Evolutionary conservation across 2,329 filamentous ascomycete species (phyloP), one percentile per base, ranked within the genome.

Genomic region (Claviceps africana): DNA sequence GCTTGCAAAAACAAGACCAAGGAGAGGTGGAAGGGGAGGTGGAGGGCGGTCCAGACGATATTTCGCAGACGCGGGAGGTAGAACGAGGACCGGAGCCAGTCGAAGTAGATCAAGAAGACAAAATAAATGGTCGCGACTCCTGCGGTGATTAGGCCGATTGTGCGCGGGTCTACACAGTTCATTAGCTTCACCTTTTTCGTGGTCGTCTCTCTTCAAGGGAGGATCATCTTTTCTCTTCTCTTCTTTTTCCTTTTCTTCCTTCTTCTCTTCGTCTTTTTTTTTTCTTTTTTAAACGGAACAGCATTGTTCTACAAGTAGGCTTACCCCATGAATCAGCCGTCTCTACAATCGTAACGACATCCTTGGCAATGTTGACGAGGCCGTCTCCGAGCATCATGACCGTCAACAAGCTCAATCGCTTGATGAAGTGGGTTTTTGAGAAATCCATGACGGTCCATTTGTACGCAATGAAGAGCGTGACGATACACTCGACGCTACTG

Each of bases 381-480:
- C 80, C 80, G 59, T 85, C 81, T 15, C 82, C 81, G 53, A 85
- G 74, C 52, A 85, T 79, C 55, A 85, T 82, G 47, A 84, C 70
- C 0, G 81, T 85, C 52, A 85, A 68, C 2, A 83, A 69, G 13
- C 74, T 76, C 73, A 85, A 76, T 10, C 82, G 73, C 59, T 81
- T 78, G 59, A 81, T 79, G 51, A 85, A 63, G 60, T 83, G 79
- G 0, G 79, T 84, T 52, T 76, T 70, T 54, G 78, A 74, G 60
- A 85, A 81, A 51, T 77, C 78, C 44, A 84, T 70, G 48, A 77
- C 73, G 3, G 74, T 69, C 62, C 73, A 82, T 25, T 70, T 64
- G 48, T 72, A 74, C 10, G 81, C 81, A 4, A 81, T 65, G 4
- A 63, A 64, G 35, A 84, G 70, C 4, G 76, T 72, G 5, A 70